Evolutionary conservation across 139 green algal genomes (phyloP).

Genomic region (Tetradesmus obliquus): DNA sequence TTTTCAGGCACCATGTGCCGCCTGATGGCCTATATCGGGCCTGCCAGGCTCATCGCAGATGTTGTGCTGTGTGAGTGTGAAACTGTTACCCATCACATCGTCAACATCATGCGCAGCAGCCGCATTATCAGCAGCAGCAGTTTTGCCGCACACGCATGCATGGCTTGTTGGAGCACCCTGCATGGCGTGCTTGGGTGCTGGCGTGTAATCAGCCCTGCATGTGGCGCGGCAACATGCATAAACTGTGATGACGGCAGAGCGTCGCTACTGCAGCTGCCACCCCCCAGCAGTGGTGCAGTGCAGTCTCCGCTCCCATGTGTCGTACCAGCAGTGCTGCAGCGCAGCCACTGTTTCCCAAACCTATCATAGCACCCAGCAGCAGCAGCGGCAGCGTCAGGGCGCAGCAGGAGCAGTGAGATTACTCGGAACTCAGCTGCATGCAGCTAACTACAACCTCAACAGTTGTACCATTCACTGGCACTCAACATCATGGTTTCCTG

Average conservation of each 20-base stretch:
- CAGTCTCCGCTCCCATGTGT: too few species aligned
- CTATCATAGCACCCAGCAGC: too few species aligned
- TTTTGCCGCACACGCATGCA: neutral
- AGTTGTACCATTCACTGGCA: slow-evolving; percentile 37
- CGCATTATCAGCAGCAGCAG: neutral
- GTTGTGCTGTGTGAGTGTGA: slow-evolving; percentile 72
- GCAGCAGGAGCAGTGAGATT: too few species aligned
- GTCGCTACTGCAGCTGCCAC: too few species aligned
- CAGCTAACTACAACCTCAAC: neutral
- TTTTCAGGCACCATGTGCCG: slow-evolving; percentile 83
- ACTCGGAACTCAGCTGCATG: too few species aligned
- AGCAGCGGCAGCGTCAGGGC: neutral
- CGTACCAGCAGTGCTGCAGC: too few species aligned
- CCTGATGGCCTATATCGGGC: slow-evolving; percentile 90
- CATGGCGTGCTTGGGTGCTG: too few species aligned
- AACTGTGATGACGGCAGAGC: too few species aligned
- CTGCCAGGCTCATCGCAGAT: slow-evolving; percentile 86
- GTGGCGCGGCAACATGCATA: too few species aligned
- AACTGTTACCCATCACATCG: neutral
- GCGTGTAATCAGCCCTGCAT: too few species aligned
- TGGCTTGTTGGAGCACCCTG: neutral
- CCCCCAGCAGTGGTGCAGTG: too few species aligned
- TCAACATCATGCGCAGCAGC: neutral
- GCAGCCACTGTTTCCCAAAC: too few species aligned
- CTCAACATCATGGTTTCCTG: neutral